A percentile compares a stretch with the other conserved stretches of the same genome.
Evolutionary conservation across 257 asterid genomes (phyloP).

Genomic region (Solanum gandarillasii): DNA sequence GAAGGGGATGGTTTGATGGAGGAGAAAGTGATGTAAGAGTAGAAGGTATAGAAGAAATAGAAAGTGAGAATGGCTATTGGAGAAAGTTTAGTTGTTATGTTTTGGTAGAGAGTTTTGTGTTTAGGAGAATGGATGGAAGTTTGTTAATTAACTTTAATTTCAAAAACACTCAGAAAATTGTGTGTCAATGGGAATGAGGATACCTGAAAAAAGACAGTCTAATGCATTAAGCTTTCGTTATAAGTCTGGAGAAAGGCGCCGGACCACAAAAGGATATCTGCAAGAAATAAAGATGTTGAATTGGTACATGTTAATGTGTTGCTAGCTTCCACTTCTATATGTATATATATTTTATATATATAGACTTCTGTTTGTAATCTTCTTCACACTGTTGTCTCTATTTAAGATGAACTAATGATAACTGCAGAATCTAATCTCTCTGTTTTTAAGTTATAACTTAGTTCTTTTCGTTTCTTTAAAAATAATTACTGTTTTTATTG

Average conservation of each 20-base stretch:
- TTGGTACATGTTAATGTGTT: neutral
- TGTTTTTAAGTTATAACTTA: neutral
- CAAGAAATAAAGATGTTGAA: neutral
- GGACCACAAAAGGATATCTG: neutral
- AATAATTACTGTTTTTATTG: neutral
- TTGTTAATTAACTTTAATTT: constrained; percentile 49
- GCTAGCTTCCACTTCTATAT: neutral
- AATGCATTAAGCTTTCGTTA: neutral
- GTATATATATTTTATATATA: neutral
- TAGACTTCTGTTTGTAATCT: neutral
- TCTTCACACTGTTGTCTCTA: neutral
- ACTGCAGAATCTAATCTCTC: neutral
- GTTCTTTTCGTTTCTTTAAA: neutral
- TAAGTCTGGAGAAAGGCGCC: neutral
- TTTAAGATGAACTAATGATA: neutral
- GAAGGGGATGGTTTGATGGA: constrained; percentile 70
- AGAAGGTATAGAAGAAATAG: constrained; percentile 34
- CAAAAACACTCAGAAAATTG: constrained; percentile 31
- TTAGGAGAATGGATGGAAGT: constrained; percentile 64
- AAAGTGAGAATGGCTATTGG: constrained; percentile 30
- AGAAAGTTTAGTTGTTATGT: constrained; percentile 61
- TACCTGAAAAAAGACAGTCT: neutral
- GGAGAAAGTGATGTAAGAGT: constrained; percentile 44
- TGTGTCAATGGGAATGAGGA: constrained; percentile 51
- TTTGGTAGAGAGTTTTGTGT: constrained; percentile 67